These are phyloP conservation scores for Deakozyma indianensis DNA, from an alignment of 805 yeast genomes.

Conservation along the genomic window DNA sequence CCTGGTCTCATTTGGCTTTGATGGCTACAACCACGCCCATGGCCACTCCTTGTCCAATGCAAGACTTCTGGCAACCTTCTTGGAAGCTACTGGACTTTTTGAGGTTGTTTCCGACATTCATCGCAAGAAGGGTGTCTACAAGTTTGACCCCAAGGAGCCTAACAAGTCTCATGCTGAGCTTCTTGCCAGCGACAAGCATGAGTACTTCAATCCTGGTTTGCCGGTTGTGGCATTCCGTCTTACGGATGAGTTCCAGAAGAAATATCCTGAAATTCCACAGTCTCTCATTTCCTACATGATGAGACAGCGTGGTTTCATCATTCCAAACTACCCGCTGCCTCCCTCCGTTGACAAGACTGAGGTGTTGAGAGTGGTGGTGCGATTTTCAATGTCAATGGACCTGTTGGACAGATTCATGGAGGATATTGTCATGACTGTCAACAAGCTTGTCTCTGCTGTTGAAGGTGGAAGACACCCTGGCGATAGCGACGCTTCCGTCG, in stretches of 20 bases:
- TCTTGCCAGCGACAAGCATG: conserved; percentile 16
- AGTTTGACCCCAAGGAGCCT: conserved; percentile 7
- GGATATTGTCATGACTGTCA: conserved; percentile 40
- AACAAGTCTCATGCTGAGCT: conserved; percentile 7
- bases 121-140: conserved; percentile 31
- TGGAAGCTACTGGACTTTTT: conserved; percentile 52
- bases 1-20: conserved; percentile 52
- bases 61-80: conserved; percentile 41
- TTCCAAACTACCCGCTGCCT: conserved; percentile 82
- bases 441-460: conserved; percentile 36
- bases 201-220: conserved; percentile 53
- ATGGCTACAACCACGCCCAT: conserved; percentile 57
- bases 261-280: conserved; percentile 76
- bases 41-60: conserved; percentile 56
- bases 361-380: conserved; percentile 72
- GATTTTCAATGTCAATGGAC: conserved; percentile 50
- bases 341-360: conserved; percentile 41
- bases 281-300: conserved; percentile 54
- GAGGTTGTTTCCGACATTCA: conserved; percentile 70
- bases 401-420: conserved; percentile 49
- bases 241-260: conserved; percentile 37
- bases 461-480: conserved; percentile 12
- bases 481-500: not conserved
- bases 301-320: conserved; percentile 71
- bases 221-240: conserved; percentile 85